A percentile compares a stretch with the other conserved stretches of the same genome.
These are phyloP conservation scores for Acer negundo DNA, from an alignment of 345 rosid genomes.

Conservation along the genomic window DNA sequence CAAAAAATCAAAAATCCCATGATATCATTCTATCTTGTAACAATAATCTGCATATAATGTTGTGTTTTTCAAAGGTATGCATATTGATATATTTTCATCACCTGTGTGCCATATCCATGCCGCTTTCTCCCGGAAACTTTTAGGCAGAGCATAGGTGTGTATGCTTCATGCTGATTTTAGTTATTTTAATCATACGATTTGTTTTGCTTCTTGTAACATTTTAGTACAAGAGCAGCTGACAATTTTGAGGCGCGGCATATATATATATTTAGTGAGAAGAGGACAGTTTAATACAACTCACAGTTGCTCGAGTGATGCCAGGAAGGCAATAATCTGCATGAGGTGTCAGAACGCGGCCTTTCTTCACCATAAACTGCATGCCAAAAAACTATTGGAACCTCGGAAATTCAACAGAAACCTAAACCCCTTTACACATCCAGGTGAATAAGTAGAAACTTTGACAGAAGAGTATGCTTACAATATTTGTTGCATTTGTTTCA, in stretches of 20 bases:
- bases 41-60: background rate
- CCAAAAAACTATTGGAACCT: slow-evolving; percentile 8
- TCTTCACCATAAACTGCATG: slow-evolving; percentile 81
- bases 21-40: background rate
- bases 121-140: too few species aligned
- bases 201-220: background rate
- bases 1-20: background rate
- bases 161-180: background rate
- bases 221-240: background rate
- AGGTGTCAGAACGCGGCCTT: slow-evolving; percentile 78
- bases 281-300: slow-evolving; percentile 37
- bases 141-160: too few species aligned
- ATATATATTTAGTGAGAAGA: background rate
- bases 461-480: slow-evolving; percentile 49
- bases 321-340: slow-evolving; percentile 96
- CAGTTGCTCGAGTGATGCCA: slow-evolving; percentile 85
- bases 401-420: background rate
- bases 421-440: background rate
- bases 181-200: background rate
- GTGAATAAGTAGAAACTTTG: background rate
- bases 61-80: background rate
- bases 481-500: slow-evolving; percentile 94
- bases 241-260: background rate
- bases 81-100: background rate
- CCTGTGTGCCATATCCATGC: background rate